Evolutionary conservation across 1,284 basidiomycete genomes (phyloP), one percentile per base, ranked within the genome.

Genomic region (Psilocybe mexicana): DNA sequence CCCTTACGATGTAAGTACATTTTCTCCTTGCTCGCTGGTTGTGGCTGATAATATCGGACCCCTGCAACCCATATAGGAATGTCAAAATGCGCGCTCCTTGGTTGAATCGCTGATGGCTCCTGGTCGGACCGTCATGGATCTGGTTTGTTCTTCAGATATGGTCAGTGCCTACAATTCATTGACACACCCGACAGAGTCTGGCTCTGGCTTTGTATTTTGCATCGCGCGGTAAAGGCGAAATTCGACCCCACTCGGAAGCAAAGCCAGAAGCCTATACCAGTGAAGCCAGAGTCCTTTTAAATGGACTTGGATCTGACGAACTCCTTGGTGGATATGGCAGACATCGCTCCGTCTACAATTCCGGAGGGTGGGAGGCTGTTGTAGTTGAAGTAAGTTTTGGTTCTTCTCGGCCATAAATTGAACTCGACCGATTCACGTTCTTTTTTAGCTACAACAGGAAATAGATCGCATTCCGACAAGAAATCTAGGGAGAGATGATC

Each of bases 301-400:
- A 89, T 59, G 97, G 97, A 0, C 77, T 99, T 1, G 97, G 97
- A 0, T 94, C 97, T 0, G 96, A 99, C 70, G 96, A 99, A 71
- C 80, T 98, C 28, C 80, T 99, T 0, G 97, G 94, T 1, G 97
- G 97, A 0, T 99, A 99, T 72, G 84, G 92, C 0, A 82, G 97
- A 49, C 95, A 98, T 75, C 84, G 93, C 11, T 84, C 87, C 8
- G 91, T 89, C 0, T 98, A 85, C 70, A 80, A 75, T 6, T 68
- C 72, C 3, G 82, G 79, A 18, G 84, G 88, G 3, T 95, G 92
- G 92, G 62, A 76, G 53, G 86, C 82, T 3, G 82, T 96, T 33
- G 80, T 94, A 33, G 78, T 88, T 33, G 96, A 98, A 82, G 92
- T 95, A 59, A 58, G 74, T 35, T 2, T 47, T 35, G 11, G 18